These are phyloP conservation scores for Ascocoryne sarcoides DNA, from an alignment of 2,329 filamentous ascomycete species.

Conservation along the genomic window DNA sequence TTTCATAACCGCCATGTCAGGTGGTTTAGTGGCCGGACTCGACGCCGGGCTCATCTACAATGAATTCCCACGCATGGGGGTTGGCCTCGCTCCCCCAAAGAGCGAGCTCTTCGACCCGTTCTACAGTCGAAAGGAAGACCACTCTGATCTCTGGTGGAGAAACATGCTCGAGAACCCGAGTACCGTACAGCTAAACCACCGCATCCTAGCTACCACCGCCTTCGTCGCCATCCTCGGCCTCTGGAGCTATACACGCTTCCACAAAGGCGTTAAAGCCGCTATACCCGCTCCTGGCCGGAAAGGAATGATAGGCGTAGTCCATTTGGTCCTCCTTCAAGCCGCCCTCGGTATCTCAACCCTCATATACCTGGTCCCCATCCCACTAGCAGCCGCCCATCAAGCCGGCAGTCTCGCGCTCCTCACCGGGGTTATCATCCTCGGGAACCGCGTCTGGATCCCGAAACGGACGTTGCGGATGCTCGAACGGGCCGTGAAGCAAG, in stretches of 20 bases:
- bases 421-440: conserved; percentile 72
- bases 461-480: conserved; percentile 54
- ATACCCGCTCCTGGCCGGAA: conserved; percentile 57
- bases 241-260: conserved; percentile 70
- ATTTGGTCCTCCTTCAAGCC: conserved; percentile 75
- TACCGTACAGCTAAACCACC: conserved; percentile 90
- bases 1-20: conserved; percentile 87
- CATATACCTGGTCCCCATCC: conserved; percentile 86
- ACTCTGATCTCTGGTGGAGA: conserved; percentile 85
- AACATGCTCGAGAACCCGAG: conserved; percentile 97
- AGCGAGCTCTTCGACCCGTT: conserved; percentile 77
- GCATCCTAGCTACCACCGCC: conserved; percentile 82
- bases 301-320: conserved; percentile 71
- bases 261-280: conserved; percentile 42
- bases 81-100: conserved; percentile 70
- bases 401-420: conserved; percentile 80
- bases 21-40: conserved; percentile 84
- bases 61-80: conserved; percentile 93
- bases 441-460: conserved; percentile 68
- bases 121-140: conserved; percentile 72
- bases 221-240: conserved; percentile 73
- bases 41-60: conserved; percentile 98
- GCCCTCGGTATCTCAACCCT: conserved; percentile 82
- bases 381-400: conserved; percentile 84
- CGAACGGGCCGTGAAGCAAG: conserved; percentile 28